Base-by-base conservation (phyloP, 2,329 filamentous ascomycete genomes). In the Aureobasidium musti region DNA sequence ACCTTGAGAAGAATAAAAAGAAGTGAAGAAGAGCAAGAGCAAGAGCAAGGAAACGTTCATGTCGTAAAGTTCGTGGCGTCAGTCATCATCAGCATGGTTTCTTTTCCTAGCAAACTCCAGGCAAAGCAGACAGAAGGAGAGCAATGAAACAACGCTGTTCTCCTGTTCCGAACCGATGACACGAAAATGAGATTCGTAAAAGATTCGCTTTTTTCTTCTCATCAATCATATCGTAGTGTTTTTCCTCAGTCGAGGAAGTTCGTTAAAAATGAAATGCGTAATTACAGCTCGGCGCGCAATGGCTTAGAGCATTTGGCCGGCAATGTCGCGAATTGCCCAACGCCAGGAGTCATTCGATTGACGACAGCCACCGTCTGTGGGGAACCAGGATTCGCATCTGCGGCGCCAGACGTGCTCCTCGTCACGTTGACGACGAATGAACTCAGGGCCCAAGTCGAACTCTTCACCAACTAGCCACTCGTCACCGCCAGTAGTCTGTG, bases 391-490 rank as follows among this genome's bases (percentile, higher is more conserved):
- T 75, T 91, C 89, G 71, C 94, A 94, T 79, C 93, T 94, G 76
- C 89, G 88, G 71, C 89, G 85, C 95, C 95, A 99, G 68, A 91
- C 85, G 56, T 91, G 89, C 79, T 99, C 95, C 79, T 99, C 95
- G 73, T 94, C 92, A 68, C 91, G 86, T 75, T 98, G 94, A 69
- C 93, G 84, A 72, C 89, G 85, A 69, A 98, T 89, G 75, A 98
- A 99, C 77, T 96, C 92, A 3, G 94, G 95, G 0, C 95, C 95
- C 66, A 99, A 92, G 75, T 99, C 95, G 73, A 99, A 99, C 76
- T 99, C 95, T 78, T 99, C 95, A 63, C 77, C 76, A 26, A 74
- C 74, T 7, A 91, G 86, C 84, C 91, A 94, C 74, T 93, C 90
- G 72, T 92, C 90, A 52, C 72, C 71, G 26, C 65, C 67, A 35